Evolutionary conservation across 306 rosid species (phyloP), one percentile per base, ranked within the genome.

Genomic region (Castanospermum australe): DNA sequence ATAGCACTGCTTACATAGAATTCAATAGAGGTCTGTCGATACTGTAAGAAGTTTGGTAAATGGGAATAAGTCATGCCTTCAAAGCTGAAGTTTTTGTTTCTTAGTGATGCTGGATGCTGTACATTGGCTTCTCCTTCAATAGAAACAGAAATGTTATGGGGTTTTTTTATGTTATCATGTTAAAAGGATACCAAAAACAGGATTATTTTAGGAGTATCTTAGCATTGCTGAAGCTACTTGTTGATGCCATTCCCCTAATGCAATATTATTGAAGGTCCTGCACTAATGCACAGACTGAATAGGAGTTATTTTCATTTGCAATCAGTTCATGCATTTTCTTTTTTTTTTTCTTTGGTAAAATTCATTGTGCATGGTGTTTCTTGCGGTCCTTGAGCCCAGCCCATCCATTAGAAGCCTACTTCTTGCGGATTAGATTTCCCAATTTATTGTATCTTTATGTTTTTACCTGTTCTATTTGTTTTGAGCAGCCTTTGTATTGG

Each of bases 401-500:
- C 22, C 65, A 50, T 62, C 69, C 35, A 14, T 52, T 39, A n/a
- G 35, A 41, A 41, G 35, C 51, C 32, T 42, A 17, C 62, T 54
- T 65, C 4, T 42, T 54, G 59, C 3, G 12, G 35, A 21, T 64
- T 54, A 22, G 44, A 66, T 42, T 54, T 67, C 45, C 63, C 45
- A 41, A 54, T 42, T 18, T 36, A 52, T 72, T 42, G 8, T 42
- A 45, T 51, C 56, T 63, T 65, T 38, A 42, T 69, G 71, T 56
- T 3, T 28, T 21, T 15, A 15, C 33, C 18, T 8, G 8, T 51
- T 14, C 7, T 4, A 55, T 64, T 21, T 59, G 67, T 77, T 28
- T 86, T 77, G 67, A 59, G 83, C 93, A 95, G 99, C 96, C 42
- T 95, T 95, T 87, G 98, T 90, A 64, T 89, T 90, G 94, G 89